Percentiles rank a stretch among this genome's conserved stretches.
These are phyloP conservation scores for Ophiostoma angusticollis DNA, from an alignment of 2,329 filamentous ascomycete species.

Conservation along the genomic window DNA sequence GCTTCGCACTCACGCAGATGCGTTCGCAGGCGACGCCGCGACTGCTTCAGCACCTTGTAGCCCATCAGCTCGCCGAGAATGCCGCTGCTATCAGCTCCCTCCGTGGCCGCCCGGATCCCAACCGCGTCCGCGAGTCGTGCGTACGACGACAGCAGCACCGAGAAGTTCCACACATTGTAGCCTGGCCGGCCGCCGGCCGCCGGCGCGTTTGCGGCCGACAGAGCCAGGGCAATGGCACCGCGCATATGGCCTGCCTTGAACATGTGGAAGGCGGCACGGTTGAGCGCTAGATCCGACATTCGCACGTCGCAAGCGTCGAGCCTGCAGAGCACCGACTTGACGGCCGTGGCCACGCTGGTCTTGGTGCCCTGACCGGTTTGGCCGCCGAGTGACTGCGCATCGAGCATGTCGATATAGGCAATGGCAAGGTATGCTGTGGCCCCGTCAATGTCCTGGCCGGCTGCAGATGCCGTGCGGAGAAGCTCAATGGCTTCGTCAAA, in stretches of 20 bases:
- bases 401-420: conserved; percentile 24
- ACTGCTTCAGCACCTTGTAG: conserved; percentile 15
- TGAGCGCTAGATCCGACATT: conserved; percentile 17
- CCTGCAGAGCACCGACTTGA: conserved; percentile 14
- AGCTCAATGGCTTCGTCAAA: conserved; percentile 25
- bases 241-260: conserved; percentile 17
- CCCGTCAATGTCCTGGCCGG: conserved; percentile 29
- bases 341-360: conserved; percentile 14
- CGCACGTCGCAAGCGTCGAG: conserved; percentile 15
- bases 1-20: conserved; percentile 3
- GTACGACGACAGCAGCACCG: conserved; percentile 18
- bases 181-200: conserved; percentile 14
- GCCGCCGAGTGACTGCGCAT: background rate
- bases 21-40: conserved; percentile 10
- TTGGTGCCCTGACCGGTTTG: background rate
- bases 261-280: conserved; percentile 20
- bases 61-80: conserved; percentile 14
- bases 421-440: conserved; percentile 29
- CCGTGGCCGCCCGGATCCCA: conserved; percentile 16
- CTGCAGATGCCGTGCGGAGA: conserved; percentile 25
- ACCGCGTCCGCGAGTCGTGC: conserved; percentile 15
- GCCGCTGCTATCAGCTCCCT: conserved; percentile 10
- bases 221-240: conserved; percentile 19
- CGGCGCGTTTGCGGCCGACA: conserved; percentile 16
- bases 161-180: conserved; percentile 23